These are phyloP conservation scores for Marvania coccoides DNA, from an alignment of 139 green algal genomes.

Conservation along the genomic window DNA sequence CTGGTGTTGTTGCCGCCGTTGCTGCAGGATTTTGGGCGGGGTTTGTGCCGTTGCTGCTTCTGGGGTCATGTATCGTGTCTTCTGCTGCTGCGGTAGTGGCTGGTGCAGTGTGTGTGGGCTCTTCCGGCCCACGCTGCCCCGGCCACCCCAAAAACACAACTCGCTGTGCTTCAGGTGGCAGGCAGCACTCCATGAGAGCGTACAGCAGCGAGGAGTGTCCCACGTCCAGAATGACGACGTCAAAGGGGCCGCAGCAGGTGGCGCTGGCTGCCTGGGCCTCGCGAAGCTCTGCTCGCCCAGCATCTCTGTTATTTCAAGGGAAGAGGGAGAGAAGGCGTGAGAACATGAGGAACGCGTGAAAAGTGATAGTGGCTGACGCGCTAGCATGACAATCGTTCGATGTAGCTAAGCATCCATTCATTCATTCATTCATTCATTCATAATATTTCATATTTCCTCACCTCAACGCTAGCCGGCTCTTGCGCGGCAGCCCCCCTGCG, in stretches of 20 bases:
- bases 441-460: no score
- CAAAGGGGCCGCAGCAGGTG: constrained; percentile 31
- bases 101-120: neutral
- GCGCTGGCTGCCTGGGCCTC: neutral
- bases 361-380: no score
- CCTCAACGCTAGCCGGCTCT: neutral
- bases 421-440: no score
- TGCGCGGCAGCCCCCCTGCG: neutral
- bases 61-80: neutral
- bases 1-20: neutral
- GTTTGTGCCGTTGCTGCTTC: neutral
- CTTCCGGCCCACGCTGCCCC: constrained; percentile 30
- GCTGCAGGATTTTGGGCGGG: neutral
- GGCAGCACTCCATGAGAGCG: constrained; percentile 27
- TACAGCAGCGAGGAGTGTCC: constrained; percentile 30
- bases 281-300: neutral
- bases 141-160: neutral
- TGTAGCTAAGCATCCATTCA: no score
- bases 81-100: neutral
- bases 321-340: no score
- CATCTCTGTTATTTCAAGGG: no score
- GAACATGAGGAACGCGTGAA: no score
- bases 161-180: constrained; percentile 5
- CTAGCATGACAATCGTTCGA: no score
- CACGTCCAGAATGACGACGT: constrained; percentile 58